Base-by-base conservation (phyloP, 768 basidiomycete genomes). In the Pulveroboletus ravenelii region DNA sequence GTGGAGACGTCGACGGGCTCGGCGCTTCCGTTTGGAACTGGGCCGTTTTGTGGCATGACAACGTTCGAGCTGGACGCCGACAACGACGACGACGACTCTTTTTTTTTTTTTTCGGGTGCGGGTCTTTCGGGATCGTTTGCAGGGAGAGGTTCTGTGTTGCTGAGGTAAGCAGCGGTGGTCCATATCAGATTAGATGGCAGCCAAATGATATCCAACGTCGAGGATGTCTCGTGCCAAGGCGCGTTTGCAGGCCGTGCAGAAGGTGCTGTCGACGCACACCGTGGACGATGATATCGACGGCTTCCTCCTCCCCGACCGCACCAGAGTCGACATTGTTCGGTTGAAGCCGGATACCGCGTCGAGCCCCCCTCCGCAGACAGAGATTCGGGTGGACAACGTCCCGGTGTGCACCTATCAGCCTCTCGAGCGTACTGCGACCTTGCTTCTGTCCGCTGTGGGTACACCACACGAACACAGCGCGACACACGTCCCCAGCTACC, bases 1-100 rank as follows among this genome's bases (percentile, higher is more conserved):
- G 58, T 45, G 17, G 70, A 59, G 29, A 55, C 36, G 6, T 68
- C 68, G n/a, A 64, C 59, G 27, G 73, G 70, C 3, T 76, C 73
- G 6, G 74, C 79, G 50, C 55, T 75, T 55, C 84, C 83, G 57
- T 84, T 85, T 17, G 74, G 78, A 27, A 70, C 50, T 29, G 64
- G 39, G 54, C 62, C 68, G 51, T 71, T 78, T 41, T 65, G 61
- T n/a, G 72, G 64, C 75, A 76, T 78, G 25, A n/a, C 38, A 36
- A 32, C 39, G 48, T 37, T 20, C 7, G 43, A 31, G 41, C 23
- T 25, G 39, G 39, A 40, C 39, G 39, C 6, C 20, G 12, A 6
- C 25, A 4, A 27, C 25, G 25, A 27, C 25, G 25, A 27, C 25
- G 13, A 10, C 15, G 20, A 20, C 32, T 31, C 25, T 23, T 29